Evolutionary conservation across 768 basidiomycete species (phyloP).

Genomic region (Mycena maculata): DNA sequence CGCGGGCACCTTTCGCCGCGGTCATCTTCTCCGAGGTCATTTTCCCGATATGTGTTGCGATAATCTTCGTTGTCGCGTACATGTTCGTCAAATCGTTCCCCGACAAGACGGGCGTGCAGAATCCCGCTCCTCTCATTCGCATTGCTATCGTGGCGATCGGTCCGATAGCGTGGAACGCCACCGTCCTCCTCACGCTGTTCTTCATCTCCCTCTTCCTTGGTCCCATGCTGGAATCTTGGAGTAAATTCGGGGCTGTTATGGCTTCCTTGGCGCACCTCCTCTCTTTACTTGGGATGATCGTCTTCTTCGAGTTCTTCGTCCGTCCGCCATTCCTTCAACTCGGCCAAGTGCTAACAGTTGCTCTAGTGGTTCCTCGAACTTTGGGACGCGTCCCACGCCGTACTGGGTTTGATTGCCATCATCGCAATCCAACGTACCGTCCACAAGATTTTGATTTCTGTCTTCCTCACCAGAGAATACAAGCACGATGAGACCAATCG

Average conservation of each 20-base stretch:
- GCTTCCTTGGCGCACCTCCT: conserved; percentile 90
- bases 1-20: conserved; percentile 88
- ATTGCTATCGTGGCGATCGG: conserved; percentile 91
- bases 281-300: conserved; percentile 83
- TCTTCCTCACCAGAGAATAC: conserved; percentile 95
- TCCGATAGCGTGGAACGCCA: conserved; percentile 95
- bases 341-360: conserved; percentile 30
- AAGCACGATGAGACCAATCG: conserved; percentile 99
- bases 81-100: conserved; percentile 96
- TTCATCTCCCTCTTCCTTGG: conserved; percentile 93
- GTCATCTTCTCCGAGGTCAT: conserved; percentile 89
- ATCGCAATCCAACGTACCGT: conserved; percentile 92
- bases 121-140: conserved; percentile 89
- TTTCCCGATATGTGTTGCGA: conserved; percentile 80
- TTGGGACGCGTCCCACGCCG: conserved; percentile 97
- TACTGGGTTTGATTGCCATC: conserved; percentile 90
- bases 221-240: conserved; percentile 86
- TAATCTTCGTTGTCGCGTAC: conserved; percentile 85
- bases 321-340: conserved; percentile 54
- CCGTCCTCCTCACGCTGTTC: conserved; percentile 86
- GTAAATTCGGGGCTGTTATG: conserved; percentile 91
- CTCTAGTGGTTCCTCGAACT: conserved; percentile 93
- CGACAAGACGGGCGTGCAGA: conserved; percentile 64
- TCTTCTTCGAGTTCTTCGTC: conserved; percentile 97
- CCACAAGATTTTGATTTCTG: conserved; percentile 93